Base-by-base conservation (phyloP, 1,284 basidiomycete genomes). In the Meripilus lineatus region DNA sequence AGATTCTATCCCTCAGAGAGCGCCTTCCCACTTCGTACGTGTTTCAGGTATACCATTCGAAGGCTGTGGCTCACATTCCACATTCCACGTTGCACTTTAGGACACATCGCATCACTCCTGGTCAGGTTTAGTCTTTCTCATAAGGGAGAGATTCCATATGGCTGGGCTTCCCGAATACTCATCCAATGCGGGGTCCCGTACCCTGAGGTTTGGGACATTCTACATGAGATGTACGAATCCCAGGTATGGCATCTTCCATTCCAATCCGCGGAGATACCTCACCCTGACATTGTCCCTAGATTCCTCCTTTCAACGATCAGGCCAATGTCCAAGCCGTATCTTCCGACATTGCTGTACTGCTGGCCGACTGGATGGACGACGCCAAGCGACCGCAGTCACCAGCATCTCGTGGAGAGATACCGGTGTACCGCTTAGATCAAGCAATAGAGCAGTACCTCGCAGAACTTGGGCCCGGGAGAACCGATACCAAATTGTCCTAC, bases 1-100 rank as follows among this genome's bases (percentile, higher is more conserved):
- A 75, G 87, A 24, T 95, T 93, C 64, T 93, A 89, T 62, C 90
- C 92, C 1, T 94, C 92, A 2, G 91, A 95, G 54, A 84, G 84
- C 50, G 89, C 91, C 13, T 94, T 95, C 64, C 89, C 91, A 8
- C 69, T 93, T 39, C 75, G 89, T 93, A 58, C 58, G 83, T 64
- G 23, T 13, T 14, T 15, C n/a, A 15, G 30, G n/a, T n/a, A n/a
- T n/a, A n/a, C n/a, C n/a, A n/a, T n/a, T n/a, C 21, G 35, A 5
- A 21, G 14, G 13, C 32, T 26, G 32, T n/a, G 26, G 25, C 24
- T 22, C 15, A 1, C 4, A 20, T 36, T 15, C 22, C 38, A 66
- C 30, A 22, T 39, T 17, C 32, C 22, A 42, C 28, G 25, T 33
- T 23, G 6, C 36, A 35, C 21, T 42, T 7, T 50, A 92, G 90